Conservation (phyloP, 495 filamentous ascomycete species). For the Penicillium arizonense region DNA sequence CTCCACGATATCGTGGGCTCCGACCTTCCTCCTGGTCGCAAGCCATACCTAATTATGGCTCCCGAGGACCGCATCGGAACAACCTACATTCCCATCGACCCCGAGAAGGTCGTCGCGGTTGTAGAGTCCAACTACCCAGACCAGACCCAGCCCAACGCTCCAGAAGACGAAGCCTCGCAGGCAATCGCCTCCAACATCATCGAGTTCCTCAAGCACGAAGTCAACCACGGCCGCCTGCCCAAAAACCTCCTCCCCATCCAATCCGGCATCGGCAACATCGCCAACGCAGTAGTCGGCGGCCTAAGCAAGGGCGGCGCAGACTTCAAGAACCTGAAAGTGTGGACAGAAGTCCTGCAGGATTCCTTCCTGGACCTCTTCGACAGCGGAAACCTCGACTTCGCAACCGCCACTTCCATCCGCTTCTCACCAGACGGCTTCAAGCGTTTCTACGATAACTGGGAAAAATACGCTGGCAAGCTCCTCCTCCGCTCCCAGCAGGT, state of each 20-base stretch:
- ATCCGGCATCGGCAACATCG: constrained; percentile 91
- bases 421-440: constrained; percentile 91
- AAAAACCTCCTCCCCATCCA: constrained; percentile 79
- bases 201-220: constrained; percentile 83
- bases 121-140: constrained; percentile 84
- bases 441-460: constrained; percentile 88
- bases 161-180: constrained; percentile 69
- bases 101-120: constrained; percentile 83
- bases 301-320: constrained; percentile 71
- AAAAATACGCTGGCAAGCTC: constrained; percentile 75
- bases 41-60: constrained; percentile 83
- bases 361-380: constrained; percentile 94
- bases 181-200: constrained; percentile 80
- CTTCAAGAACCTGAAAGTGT: constrained; percentile 85
- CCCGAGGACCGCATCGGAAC: constrained; percentile 81
- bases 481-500: constrained; percentile 85
- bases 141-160: constrained; percentile 73
- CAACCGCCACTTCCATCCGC: constrained; percentile 86
- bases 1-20: constrained; percentile 90
- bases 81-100: constrained; percentile 81
- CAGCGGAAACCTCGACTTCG: constrained; percentile 84
- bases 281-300: constrained; percentile 88
- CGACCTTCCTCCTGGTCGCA: constrained; percentile 74
- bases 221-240: constrained; percentile 72
- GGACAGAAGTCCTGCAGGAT: constrained; percentile 94